Evolutionary conservation across 2,329 filamentous ascomycete genomes (phyloP).

Genomic region (Diplodia scrobiculata): DNA sequence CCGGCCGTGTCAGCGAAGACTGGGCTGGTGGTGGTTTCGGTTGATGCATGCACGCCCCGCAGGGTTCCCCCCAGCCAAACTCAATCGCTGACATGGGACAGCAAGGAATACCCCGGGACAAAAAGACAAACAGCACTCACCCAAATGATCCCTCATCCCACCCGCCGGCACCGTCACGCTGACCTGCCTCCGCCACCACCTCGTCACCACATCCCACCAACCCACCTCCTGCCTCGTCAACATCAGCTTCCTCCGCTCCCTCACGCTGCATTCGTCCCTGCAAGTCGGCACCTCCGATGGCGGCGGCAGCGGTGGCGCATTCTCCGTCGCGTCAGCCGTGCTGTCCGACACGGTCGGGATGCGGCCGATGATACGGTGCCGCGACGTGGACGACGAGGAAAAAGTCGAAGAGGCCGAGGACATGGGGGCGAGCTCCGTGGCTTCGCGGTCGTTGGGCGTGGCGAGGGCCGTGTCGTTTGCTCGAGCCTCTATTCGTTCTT

Average conservation of each 20-base stretch:
- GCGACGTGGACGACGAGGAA: background rate
- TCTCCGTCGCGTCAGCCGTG: background rate
- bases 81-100: constrained; percentile 12
- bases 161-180: constrained; percentile 55
- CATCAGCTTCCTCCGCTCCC: constrained; percentile 29
- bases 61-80: too few species aligned
- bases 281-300: constrained; percentile 27
- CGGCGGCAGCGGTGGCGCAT: background rate
- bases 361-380: background rate
- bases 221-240: constrained; percentile 33
- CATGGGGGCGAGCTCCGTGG: constrained; percentile 23
- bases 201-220: constrained; percentile 46
- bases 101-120: constrained; percentile 9
- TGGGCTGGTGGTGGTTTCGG: too few species aligned
- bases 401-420: background rate
- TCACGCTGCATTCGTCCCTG: constrained; percentile 30
- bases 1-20: too few species aligned
- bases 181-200: constrained; percentile 56
- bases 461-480: constrained; percentile 15
- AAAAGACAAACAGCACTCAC: constrained; percentile 43
- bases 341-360: background rate
- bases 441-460: constrained; percentile 25
- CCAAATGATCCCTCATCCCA: constrained; percentile 59
- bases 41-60: too few species aligned
- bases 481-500: background rate